Base-by-base conservation (phyloP, 306 rosid species). In the Corylus avellana region DNA sequence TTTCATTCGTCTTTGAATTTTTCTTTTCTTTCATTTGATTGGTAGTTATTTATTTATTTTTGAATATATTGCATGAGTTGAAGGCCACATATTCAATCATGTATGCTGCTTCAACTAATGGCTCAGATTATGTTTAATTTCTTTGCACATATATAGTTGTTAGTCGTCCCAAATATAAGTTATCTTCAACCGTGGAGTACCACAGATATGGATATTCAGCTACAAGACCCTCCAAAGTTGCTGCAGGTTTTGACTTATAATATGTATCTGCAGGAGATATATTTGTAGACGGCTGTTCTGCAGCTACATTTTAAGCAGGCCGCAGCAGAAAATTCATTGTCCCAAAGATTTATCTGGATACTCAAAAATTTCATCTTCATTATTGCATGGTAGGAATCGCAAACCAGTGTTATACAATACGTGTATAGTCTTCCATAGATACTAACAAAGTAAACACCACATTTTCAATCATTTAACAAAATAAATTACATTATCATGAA, bases 281-380 rank as follows among this genome's bases (percentile, higher is more conserved):
- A 16, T 82, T 85, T 64, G 53, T 42, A 22, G 90, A 8, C 4
- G 84, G 73, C 67, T 77, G 87, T 9, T 95, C 98, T 67, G 81
- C 70, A 25, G 87, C 69, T 68, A 77, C 83, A 67, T 50, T 79
- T 44, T 85, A 79, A 8, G 90, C 78, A 74, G 98, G 87, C 67
- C 96, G 89, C 74, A 80, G 79, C 79, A 94, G 76, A 27, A 95
- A 93, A 90, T 90, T 95, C 99, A 95, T 95, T 55, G 63, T 80
- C 84, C 77, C 80, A 22, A 1, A 51, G 75, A 73, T 53, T 64
- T 48, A 4, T 29, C 87, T 83, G 89, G 86, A 71, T 78, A 84
- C 73, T 74, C 62, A 73, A 63, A 66, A 3, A 54, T 48, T 7
- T 12, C 44, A 58, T 47, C 57, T 58, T 18, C 22, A 57, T 48